These are phyloP conservation scores for Tolypocladium capitatum DNA, from an alignment of 2,329 filamentous ascomycete species.

Conservation along the genomic window DNA sequence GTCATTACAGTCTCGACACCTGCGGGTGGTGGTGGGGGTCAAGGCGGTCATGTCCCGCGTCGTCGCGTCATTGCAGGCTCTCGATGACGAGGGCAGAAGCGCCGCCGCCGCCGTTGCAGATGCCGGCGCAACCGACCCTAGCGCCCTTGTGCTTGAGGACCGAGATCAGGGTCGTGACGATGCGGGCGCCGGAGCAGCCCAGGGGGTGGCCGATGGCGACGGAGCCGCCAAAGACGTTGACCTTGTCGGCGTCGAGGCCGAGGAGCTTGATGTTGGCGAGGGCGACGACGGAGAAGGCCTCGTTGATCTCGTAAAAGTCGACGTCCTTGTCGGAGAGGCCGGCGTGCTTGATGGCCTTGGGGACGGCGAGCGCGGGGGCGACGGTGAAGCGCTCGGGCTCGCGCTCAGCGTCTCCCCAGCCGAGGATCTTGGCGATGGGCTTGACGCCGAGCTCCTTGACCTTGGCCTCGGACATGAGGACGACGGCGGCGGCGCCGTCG, in stretches of 20 bases:
- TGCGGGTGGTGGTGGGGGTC: constrained; percentile 7
- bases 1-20: constrained; percentile 5
- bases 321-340: constrained; percentile 64
- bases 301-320: constrained; percentile 97
- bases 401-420: constrained; percentile 90
- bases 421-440: constrained; percentile 90
- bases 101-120: constrained; percentile 96
- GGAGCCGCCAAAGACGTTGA: constrained; percentile 90
- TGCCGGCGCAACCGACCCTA: constrained; percentile 87
- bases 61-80: constrained; percentile 42
- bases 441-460: constrained; percentile 84
- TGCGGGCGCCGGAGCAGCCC: constrained; percentile 85
- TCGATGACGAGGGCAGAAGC: constrained; percentile 91
- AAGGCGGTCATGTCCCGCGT: constrained; percentile 11
- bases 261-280: constrained; percentile 94
- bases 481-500: constrained; percentile 82
- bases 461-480: constrained; percentile 88
- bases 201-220: constrained; percentile 94
- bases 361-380: constrained; percentile 82
- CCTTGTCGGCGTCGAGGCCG: constrained; percentile 63
- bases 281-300: constrained; percentile 94
- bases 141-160: constrained; percentile 83
- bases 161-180: constrained; percentile 77
- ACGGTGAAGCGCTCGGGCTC: constrained; percentile 93
- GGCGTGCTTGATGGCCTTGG: constrained; percentile 94